Evolutionary conservation across 1,284 basidiomycete species (phyloP), one percentile per base, ranked within the genome.

Genomic region (Malassezia psittaci): DNA sequence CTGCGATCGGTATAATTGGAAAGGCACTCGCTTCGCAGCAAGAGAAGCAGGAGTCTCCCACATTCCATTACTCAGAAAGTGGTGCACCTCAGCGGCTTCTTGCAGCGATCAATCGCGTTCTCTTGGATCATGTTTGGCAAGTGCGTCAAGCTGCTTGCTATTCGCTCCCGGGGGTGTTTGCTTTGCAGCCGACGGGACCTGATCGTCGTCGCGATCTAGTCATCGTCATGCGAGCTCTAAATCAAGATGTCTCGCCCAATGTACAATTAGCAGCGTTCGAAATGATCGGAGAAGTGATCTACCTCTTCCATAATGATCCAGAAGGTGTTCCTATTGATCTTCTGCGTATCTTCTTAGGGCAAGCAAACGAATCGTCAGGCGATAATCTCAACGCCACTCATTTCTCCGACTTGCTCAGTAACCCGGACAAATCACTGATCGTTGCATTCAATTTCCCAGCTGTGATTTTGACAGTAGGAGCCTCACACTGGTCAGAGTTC

Each of bases 381-480:
- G 62, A 64, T 55, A 18, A 2, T 6, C 34, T 41, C 4, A 19
- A 16, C 2, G 16, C 33, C 21, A 38, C 35, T 29, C 24, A 29
- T 6, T 3, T 33, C 19, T 5, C 15, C 1, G 46, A 52, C 8
- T 2, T 52, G 41, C 55, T 57, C 13, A 56, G 55, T 10, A 81
- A 83, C 60, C 81, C 83, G 0, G 83, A 87, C 52, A 83, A 90
- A 40, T 83, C 88, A 10, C 78, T 91, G 15, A 85, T 94, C 32
- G 87, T 88, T 64, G 89, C 89, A 8, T 96, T 91, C 79, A 96
- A 96, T 75, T 85, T 88, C 67, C 93, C 91, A 16, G 91, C 91
- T 11, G 88, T 96, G 1, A 83, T 84, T 11, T 79, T 91, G 8
- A 89, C 90, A 0, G 79, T 96, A 15, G 91, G 91, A 5, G 51